phyloP scores from a whole-genome alignment of 805 yeast species.

The Isabelozyma heimii region DNA sequence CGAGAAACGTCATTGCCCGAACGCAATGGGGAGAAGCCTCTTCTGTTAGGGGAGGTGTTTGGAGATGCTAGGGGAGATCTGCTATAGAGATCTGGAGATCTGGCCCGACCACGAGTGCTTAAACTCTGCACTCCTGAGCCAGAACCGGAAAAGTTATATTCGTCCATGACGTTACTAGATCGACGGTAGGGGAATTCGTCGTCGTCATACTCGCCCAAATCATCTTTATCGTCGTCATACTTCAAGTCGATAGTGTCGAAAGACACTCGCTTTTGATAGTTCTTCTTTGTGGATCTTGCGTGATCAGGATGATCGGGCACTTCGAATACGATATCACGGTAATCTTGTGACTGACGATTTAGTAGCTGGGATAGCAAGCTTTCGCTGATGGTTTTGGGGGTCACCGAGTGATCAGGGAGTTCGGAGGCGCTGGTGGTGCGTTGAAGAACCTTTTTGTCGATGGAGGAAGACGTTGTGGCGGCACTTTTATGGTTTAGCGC shows the following conservation, averaged over 20 bases:
- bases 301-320: constrained; percentile 10
- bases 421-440: too few species aligned
- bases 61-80: constrained; percentile 6
- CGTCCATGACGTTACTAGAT: neutral
- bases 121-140: neutral
- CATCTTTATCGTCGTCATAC: constrained; percentile 21
- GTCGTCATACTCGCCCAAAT: constrained; percentile 14
- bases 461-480: too few species aligned
- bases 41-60: constrained; percentile 6
- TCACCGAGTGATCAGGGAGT: too few species aligned
- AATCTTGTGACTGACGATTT: constrained; percentile 15
- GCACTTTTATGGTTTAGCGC: too few species aligned
- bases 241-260: constrained; percentile 52
- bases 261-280: constrained; percentile 40
- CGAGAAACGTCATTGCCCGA: neutral
- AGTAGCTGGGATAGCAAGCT: neutral
- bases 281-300: constrained; percentile 2
- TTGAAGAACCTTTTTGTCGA: too few species aligned
- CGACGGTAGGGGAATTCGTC: constrained; percentile 2
- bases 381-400: neutral
- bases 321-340: constrained; percentile 16
- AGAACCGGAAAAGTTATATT: constrained; percentile 1
- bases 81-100: constrained; percentile 8
- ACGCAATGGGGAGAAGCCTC: constrained; percentile 5
- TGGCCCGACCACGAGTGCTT: constrained; percentile 9